These are phyloP conservation scores for Erysiphe pulchra DNA, from an alignment of 2,329 filamentous ascomycete species.

Conservation along the genomic window DNA sequence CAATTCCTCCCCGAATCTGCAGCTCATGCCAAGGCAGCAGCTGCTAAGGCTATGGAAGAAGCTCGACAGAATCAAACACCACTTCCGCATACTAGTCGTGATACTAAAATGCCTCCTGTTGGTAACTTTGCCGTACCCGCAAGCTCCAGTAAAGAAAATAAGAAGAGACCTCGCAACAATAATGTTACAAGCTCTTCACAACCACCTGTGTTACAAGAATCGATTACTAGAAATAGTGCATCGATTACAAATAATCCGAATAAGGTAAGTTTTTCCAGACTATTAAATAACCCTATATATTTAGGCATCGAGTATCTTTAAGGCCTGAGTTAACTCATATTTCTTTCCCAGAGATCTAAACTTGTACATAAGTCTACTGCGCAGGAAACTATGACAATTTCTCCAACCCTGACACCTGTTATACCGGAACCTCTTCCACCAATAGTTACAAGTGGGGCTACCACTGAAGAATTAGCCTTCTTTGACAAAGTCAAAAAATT, in stretches of 20 bases:
- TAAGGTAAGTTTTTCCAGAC: slow-evolving; percentile 19
- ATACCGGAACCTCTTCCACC: slow-evolving; percentile 72
- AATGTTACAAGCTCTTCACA: slow-evolving; percentile 14
- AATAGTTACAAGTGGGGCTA: slow-evolving; percentile 44
- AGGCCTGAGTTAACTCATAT: background rate
- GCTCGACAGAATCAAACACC: slow-evolving; percentile 27
- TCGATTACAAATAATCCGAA: slow-evolving; percentile 13
- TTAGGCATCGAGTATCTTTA: background rate
- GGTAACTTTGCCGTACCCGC: slow-evolving; percentile 72
- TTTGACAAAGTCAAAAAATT: slow-evolving; percentile 95
- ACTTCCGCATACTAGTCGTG: slow-evolving; percentile 21
- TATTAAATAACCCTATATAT: background rate
- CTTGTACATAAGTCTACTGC: slow-evolving; percentile 30
- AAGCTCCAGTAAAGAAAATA: slow-evolving; percentile 69
- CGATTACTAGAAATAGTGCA: slow-evolving; percentile 8
- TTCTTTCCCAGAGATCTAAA: slow-evolving; percentile 32
- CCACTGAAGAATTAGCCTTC: slow-evolving; percentile 67
- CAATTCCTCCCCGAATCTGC: slow-evolving; percentile 89
- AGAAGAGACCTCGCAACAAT: slow-evolving; percentile 42
- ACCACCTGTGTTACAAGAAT: slow-evolving; percentile 6
- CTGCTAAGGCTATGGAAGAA: slow-evolving; percentile 39
- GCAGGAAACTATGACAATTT: slow-evolving; percentile 20
- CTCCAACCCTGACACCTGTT: slow-evolving; percentile 68
- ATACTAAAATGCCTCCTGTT: slow-evolving; percentile 65
- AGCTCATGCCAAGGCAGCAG: slow-evolving; percentile 34